Percentiles rank a stretch among this genome's conserved stretches.
Conservation (phyloP, 2,329 filamentous ascomycete species). For the Lizonia empirigonia region DNA sequence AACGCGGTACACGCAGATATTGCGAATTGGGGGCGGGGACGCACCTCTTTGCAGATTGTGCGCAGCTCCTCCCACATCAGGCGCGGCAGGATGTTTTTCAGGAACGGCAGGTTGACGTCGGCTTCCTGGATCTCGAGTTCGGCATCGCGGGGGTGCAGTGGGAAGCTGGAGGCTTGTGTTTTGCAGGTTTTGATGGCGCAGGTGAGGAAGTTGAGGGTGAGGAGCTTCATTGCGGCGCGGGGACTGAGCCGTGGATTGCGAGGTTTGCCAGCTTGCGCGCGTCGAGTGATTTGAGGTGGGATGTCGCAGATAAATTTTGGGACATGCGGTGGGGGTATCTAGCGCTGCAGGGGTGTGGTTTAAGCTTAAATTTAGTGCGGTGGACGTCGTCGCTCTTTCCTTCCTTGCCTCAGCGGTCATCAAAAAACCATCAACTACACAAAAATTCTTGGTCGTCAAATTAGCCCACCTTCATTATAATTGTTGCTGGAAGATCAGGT, state of each 20-base stretch:
- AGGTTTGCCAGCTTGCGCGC: neutral
- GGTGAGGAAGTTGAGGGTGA: conserved; percentile 94
- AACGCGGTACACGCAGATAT: neutral
- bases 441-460: too few species aligned
- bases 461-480: too few species aligned
- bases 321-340: conserved; percentile 15
- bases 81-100: conserved; percentile 83
- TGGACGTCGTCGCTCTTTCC: too few species aligned
- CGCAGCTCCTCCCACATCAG: conserved; percentile 86
- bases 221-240: conserved; percentile 76
- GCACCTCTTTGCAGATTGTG: conserved; percentile 76
- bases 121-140: conserved; percentile 86
- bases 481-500: too few species aligned
- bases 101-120: conserved; percentile 78
- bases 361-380: conserved; percentile 25
- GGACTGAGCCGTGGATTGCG: too few species aligned
- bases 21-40: too few species aligned
- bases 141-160: conserved; percentile 88
- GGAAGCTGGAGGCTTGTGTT: conserved; percentile 76
- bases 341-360: conserved; percentile 18
- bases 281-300: neutral
- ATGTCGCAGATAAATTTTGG: conserved; percentile 11
- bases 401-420: too few species aligned
- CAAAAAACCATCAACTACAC: too few species aligned
- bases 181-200: conserved; percentile 97